phyloP scores from a whole-genome alignment of 1,284 basidiomycete species.

The Cerioporus squamosus region DNA sequence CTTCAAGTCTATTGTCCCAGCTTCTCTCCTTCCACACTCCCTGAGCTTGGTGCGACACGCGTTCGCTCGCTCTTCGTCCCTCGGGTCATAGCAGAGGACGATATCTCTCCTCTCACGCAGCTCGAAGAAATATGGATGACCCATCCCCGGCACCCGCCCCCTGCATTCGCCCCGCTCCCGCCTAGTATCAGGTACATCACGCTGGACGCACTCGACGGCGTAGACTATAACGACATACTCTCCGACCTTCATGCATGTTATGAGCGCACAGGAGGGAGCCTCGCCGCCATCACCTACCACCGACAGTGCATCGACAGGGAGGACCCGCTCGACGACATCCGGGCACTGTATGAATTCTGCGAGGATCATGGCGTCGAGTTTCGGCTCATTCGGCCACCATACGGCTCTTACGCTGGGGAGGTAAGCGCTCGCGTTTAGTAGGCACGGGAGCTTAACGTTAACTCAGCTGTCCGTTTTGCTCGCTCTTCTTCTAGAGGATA shows the following conservation, averaged over 20 bases:
- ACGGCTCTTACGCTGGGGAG: constrained; percentile 14
- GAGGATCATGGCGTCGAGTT: constrained; percentile 1
- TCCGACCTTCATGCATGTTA: constrained; percentile 4
- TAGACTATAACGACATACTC: constrained; percentile 1
- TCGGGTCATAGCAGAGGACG: constrained; percentile 4
- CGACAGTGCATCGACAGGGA: constrained; percentile 5
- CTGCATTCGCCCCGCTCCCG: constrained; percentile 9
- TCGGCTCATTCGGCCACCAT: constrained; percentile 10
- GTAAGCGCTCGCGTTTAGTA: background rate
- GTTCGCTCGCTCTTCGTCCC: constrained; percentile 10
- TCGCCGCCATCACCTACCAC: constrained; percentile 11
- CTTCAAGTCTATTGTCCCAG: constrained; percentile 7
- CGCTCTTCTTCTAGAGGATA: background rate
- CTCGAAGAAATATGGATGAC: constrained; percentile 12
- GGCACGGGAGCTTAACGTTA: background rate
- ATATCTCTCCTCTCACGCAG: background rate
- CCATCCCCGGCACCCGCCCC: constrained; percentile 5
- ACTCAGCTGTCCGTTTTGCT: background rate
- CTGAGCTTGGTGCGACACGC: background rate
- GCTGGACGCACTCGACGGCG: constrained; percentile 4
- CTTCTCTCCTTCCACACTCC: constrained; percentile 5
- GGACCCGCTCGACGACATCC: constrained; percentile 6
- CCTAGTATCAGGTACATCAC: constrained; percentile 4
- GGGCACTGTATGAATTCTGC: constrained; percentile 12
- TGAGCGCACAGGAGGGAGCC: background rate